Evolutionary conservation across 257 asterid genomes (phyloP).

Genomic region (Nicotiana tabacum): DNA sequence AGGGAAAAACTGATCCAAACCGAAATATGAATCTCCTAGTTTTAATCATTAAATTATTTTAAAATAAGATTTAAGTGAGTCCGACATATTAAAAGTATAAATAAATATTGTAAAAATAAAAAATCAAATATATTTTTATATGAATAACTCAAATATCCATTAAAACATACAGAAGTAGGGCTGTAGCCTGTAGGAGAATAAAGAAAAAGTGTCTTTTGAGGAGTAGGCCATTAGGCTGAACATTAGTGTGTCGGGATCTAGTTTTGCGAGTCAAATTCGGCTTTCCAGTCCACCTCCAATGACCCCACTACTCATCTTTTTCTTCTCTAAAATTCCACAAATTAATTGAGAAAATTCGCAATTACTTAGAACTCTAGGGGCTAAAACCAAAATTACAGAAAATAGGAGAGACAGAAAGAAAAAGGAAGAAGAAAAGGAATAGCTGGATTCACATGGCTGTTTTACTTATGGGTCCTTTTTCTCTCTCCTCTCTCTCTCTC

Average conservation of each 20-base stretch:
- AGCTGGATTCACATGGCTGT: constrained; percentile 80
- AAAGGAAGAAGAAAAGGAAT: constrained; percentile 11
- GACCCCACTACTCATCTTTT: constrained; percentile 2
- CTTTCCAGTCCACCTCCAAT: background rate
- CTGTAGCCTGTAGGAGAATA: background rate
- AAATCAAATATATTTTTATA: too few species aligned
- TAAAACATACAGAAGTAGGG: too few species aligned
- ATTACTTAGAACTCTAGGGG: background rate
- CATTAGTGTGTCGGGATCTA: background rate
- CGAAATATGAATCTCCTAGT: too few species aligned
- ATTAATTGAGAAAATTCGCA: background rate
- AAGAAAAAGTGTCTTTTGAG: background rate
- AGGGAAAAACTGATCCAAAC: too few species aligned
- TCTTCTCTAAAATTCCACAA: background rate
- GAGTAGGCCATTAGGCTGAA: background rate
- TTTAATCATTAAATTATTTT: too few species aligned
- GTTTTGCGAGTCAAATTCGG: constrained; percentile 7
- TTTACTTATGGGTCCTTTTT: constrained; percentile 36
- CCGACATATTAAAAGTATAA: too few species aligned
- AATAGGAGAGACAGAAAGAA: constrained; percentile 7
- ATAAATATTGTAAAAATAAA: too few species aligned
- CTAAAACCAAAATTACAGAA: background rate
- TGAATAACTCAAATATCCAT: too few species aligned
- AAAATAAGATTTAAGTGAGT: too few species aligned
- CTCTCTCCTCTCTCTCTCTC: constrained; percentile 23